phyloP scores from a whole-genome alignment of 148 eudicot species.

The Bassia scoparia region DNA sequence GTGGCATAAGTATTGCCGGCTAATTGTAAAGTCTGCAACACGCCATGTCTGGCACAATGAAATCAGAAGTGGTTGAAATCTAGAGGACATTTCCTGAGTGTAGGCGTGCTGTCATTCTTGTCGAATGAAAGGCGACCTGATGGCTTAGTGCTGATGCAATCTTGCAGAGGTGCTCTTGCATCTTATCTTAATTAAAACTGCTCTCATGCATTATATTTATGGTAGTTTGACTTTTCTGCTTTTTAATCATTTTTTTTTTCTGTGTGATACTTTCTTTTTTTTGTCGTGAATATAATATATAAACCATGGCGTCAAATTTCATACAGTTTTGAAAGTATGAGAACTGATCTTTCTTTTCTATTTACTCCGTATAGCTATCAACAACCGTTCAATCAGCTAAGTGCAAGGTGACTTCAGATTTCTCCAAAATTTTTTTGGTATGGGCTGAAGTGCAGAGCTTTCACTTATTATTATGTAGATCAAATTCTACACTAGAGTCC shows the following conservation, averaged over 20 bases:
- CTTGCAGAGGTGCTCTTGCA: slow-evolving; percentile 87
- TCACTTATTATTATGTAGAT: no score
- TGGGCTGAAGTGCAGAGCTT: no score
- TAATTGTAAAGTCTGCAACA: slow-evolving; percentile 59
- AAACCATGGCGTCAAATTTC: neutral
- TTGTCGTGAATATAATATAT: neutral
- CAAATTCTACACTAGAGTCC: no score
- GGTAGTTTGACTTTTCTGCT: slow-evolving; percentile 51
- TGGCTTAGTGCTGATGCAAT: slow-evolving; percentile 91
- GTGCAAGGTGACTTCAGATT: no score
- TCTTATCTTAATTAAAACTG: slow-evolving; percentile 80
- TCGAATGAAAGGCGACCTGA: slow-evolving; percentile 97
- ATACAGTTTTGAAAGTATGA: neutral
- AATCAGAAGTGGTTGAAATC: slow-evolving; percentile 57
- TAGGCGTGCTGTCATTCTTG: slow-evolving; percentile 95
- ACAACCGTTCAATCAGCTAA: no score
- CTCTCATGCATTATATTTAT: slow-evolving; percentile 70
- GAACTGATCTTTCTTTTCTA: neutral
- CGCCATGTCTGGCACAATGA: slow-evolving; percentile 28
- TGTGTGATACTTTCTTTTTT: no score
- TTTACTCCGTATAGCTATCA: no score
- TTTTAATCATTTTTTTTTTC: no score
- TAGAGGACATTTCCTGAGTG: slow-evolving; percentile 72
- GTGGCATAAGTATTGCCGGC: slow-evolving; percentile 53
- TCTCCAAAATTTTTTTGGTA: no score